Conservation (phyloP, 1,284 basidiomycete genomes). For the Cutaneotrichosporon mucoides region DNA sequence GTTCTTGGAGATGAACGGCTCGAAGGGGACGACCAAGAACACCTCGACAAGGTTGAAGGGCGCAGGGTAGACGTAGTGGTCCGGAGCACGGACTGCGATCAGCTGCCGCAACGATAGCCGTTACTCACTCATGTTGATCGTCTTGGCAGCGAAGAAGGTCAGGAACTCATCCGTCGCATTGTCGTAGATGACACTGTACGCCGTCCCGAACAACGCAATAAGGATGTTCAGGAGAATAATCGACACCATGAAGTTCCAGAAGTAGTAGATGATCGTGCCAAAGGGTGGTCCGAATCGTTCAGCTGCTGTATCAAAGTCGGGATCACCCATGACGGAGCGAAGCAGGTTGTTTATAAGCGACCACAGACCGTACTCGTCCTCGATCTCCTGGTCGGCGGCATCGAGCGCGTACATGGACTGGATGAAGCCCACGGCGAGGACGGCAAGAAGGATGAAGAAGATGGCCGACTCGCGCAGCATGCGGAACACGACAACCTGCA, state of each 20-base stretch:
- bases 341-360: slow-evolving; percentile 70
- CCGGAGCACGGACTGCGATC: slow-evolving; percentile 69
- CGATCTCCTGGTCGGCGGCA: slow-evolving; percentile 76
- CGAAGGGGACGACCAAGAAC: slow-evolving; percentile 73
- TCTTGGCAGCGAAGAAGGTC: slow-evolving; percentile 82
- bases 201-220: slow-evolving; percentile 88
- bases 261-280: slow-evolving; percentile 76
- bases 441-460: slow-evolving; percentile 77
- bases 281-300: slow-evolving; percentile 55
- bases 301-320: slow-evolving; percentile 67
- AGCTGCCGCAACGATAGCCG: slow-evolving; percentile 42
- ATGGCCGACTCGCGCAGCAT: slow-evolving; percentile 92
- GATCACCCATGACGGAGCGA: slow-evolving; percentile 74
- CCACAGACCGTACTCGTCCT: slow-evolving; percentile 58
- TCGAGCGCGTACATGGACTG: slow-evolving; percentile 76
- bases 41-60: slow-evolving; percentile 68
- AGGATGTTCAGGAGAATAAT: slow-evolving; percentile 89
- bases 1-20: slow-evolving; percentile 54
- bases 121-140: slow-evolving; percentile 59
- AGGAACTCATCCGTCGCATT: slow-evolving; percentile 55
- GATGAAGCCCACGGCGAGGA: slow-evolving; percentile 77
- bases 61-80: slow-evolving; percentile 52
- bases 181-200: slow-evolving; percentile 69
- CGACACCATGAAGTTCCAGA: slow-evolving; percentile 81
- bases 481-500: slow-evolving; percentile 50